These are phyloP conservation scores for Exophiala calicioides DNA, from an alignment of 2,329 filamentous ascomycete species.

Conservation along the genomic window DNA sequence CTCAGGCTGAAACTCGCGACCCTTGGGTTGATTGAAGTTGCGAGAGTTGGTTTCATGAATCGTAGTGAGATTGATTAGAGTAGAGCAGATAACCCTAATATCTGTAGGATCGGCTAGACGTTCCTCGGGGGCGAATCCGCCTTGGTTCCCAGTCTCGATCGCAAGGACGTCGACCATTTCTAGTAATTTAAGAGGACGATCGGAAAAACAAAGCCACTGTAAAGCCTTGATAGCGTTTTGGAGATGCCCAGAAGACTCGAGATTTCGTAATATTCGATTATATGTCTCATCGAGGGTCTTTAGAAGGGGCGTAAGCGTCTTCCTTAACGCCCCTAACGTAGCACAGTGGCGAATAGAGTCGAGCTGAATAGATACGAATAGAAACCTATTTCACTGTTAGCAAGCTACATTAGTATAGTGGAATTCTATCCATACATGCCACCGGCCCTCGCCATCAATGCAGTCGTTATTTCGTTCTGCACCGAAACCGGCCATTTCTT, in stretches of 20 bases:
- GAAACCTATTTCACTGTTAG: slow-evolving; percentile 27
- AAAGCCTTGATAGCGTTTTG: slow-evolving; percentile 3
- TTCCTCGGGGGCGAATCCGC: slow-evolving; percentile 6
- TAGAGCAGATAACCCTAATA: slow-evolving; percentile 26
- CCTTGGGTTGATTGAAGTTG: background rate
- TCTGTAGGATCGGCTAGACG: slow-evolving; percentile 14
- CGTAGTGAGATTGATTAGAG: slow-evolving; percentile 17
- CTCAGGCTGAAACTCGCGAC: background rate
- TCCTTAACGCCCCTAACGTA: slow-evolving; percentile 18
- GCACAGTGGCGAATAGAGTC: slow-evolving; percentile 29
- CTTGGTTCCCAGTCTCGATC: background rate
- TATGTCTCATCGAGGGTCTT: slow-evolving; percentile 32
- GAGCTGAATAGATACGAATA: slow-evolving; percentile 34
- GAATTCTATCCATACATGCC: slow-evolving; percentile 21
- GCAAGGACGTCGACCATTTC: slow-evolving; percentile 8
- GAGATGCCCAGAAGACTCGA: slow-evolving; percentile 3
- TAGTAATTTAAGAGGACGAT: background rate
- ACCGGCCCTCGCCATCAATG: slow-evolving; percentile 33
- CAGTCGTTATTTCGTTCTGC: slow-evolving; percentile 14
- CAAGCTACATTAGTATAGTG: background rate
- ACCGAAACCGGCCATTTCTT: slow-evolving; percentile 12
- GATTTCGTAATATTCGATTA: slow-evolving; percentile 8
- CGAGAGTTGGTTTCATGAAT: background rate
- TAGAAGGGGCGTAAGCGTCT: slow-evolving; percentile 27
- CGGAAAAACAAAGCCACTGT: slow-evolving; percentile 8